These are phyloP conservation scores for Cadophora sp. DNA, from an alignment of 2,329 filamentous ascomycete genomes.

Conservation along the genomic window DNA sequence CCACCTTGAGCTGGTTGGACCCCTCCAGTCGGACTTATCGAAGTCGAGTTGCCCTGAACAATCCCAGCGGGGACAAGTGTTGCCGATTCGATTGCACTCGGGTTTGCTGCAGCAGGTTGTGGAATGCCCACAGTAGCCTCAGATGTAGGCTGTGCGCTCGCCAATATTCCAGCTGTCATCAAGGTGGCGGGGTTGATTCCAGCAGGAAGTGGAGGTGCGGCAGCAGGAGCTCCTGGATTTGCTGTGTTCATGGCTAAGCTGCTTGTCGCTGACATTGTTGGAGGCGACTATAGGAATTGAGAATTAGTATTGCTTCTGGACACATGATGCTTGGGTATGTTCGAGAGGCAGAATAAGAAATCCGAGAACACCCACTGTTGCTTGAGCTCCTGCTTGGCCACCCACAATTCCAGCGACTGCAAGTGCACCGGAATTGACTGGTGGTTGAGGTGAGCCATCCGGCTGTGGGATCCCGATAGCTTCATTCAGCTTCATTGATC, in stretches of 20 bases:
- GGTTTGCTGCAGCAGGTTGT: neutral
- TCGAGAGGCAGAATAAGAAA: too few relatives aligned
- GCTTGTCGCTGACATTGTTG: neutral
- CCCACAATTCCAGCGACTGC: slow-evolving; percentile 6
- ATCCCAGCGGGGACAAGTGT: slow-evolving; percentile 7
- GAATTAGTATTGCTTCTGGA: neutral
- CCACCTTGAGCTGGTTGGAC: neutral
- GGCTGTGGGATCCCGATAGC: slow-evolving; percentile 5
- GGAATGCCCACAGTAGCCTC: neutral
- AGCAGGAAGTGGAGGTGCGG: neutral
- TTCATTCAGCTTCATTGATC: slow-evolving; percentile 10
- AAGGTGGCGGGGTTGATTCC: slow-evolving; percentile 3
- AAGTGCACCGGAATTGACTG: neutral
- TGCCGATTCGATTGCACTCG: neutral
- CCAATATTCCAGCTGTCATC: slow-evolving; percentile 9
- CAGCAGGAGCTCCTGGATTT: neutral
- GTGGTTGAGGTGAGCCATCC: neutral
- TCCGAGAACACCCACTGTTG: neutral
- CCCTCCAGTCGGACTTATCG: slow-evolving; percentile 4
- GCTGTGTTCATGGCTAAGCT: neutral
- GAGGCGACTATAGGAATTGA: neutral
- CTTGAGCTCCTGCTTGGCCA: neutral
- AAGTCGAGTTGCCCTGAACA: slow-evolving; percentile 3
- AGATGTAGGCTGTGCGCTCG: neutral
- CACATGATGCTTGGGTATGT: too few relatives aligned